Evolutionary conservation across 441 rosid species (phyloP), one percentile per base, ranked within the genome.

Genomic region (Iberis amara): DNA sequence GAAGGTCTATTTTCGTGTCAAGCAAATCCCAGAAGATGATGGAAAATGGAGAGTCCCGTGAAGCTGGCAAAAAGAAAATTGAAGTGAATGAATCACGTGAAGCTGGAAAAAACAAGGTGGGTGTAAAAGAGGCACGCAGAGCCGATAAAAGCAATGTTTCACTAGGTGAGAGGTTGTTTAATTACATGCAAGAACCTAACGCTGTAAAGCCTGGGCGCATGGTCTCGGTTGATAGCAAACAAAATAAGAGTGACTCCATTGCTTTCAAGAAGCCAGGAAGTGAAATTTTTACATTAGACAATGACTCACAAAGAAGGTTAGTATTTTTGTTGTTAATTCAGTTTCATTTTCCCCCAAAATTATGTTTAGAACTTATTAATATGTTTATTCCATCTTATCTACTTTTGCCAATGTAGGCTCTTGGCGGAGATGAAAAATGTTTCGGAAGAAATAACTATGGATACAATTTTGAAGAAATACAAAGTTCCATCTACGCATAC

Each of bases 241-340:
- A 41, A 35, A 62, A 55, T 39, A 77, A 68, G 64, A 32, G 61
- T 38, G 57, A 30, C 28, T 15, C 45, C 4, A 43, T 48, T 62
- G 37, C 48, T 11, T 35, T 68, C 14, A 75, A 59, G 74, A 73
- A 66, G 49, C 62, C 66, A 27, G 72, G 66, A 59, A 60, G 47
- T 59, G 77, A 61, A 52, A 46, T 64, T 23, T 76, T 61, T 54
- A 47, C 71, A 18, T 65, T 89, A 61, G 97, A 92, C 73, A 73
- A 65, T 32, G 85, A 78, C 44, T 50, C 88, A 14, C 70, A 82
- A 74, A 82, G 76, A 64, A 86, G 92, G 96, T 83, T 47, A 62
- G 32, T 28, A 7, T 49, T 36, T 43, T 59, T 43, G 47, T 6
- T 39, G 55, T 45, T 43, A 43, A 48, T 30, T 61, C 39, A 47